Evolutionary conservation across 2,329 filamentous ascomycete genomes (phyloP).

Genomic region (Aschersonia sp.): DNA sequence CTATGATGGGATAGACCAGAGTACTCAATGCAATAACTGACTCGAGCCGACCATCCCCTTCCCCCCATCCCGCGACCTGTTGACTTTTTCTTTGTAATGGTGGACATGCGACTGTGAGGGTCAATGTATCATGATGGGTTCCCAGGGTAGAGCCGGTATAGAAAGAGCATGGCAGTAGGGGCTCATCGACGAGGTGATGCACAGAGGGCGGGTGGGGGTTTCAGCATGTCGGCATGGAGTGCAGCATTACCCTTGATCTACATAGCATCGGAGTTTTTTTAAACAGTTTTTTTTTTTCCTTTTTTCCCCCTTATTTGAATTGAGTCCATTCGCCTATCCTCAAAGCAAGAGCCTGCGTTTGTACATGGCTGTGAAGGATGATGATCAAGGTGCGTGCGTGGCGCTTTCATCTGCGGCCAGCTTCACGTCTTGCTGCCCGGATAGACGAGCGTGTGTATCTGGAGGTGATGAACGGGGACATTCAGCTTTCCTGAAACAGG

Average conservation of each 20-base stretch:
- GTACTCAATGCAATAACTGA: too few species aligned
- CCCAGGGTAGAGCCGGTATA: neutral
- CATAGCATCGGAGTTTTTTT: slow-evolving; percentile 4
- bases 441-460: slow-evolving; percentile 29
- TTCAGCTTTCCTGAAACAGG: too few species aligned
- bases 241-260: slow-evolving; percentile 6
- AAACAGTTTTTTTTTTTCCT: too few species aligned
- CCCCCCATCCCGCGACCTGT: too few species aligned
- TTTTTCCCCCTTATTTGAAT: neutral
- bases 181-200: neutral
- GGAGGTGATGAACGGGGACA: neutral
- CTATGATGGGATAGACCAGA: too few species aligned
- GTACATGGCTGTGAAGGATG: too few species aligned
- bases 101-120: too few species aligned
- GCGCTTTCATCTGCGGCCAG: slow-evolving; percentile 6
- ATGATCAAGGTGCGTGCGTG: neutral
- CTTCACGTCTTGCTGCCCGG: slow-evolving; percentile 19
- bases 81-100: too few species aligned
- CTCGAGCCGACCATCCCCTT: too few species aligned
- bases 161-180: neutral
- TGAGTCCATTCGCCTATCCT: neutral
- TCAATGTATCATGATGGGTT: neutral
- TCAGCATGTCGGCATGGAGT: too few species aligned
- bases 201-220: neutral
- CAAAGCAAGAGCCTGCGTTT: too few species aligned